Evolutionary conservation across 257 asterid genomes (phyloP), one percentile per base, ranked within the genome.

Genomic region (Plantago elongata): DNA sequence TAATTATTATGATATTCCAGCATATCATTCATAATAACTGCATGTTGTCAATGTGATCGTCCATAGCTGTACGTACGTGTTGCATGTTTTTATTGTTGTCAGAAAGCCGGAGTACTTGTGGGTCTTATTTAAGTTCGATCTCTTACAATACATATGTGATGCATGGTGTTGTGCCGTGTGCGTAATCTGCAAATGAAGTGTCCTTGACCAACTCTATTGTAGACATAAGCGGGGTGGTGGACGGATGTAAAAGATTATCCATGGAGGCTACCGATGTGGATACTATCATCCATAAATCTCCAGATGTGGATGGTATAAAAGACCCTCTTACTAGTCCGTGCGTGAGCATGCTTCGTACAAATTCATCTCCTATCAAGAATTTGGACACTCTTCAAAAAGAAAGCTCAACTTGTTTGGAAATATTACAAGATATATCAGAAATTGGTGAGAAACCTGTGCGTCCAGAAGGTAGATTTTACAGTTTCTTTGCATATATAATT

Each of bases 321-420:
- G 50, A 54, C 72, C 50, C 68, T 30, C n/a, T 37, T 30, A 55
- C 51, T 16, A 70, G 74, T 61, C 52, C 57, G 46, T 56, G 61
- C 38, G 63, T 40, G 51, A 50, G 65, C 45, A 63, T 55, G 52
- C 46, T 42, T 45, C 64, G 43, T 13, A 60, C 54, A 44, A 69
- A 62, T 71, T 70, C 72, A 34, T 68, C 78, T 65, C 60, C 45
- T 12, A 47, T 63, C 37, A 61, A 70, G 60, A 51, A 51, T 59
- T 44, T 54, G 63, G 77, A 73, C 62, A 52, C 45, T 62, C 66
- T 66, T 15, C 77, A 70, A 56, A 68, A 72, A 45, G 75, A 29
- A 46, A 58, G 70, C 52, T 69, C 80, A 14, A 60, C 70, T 68
- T 72, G 65, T 55, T 13, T 60, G 64, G 73, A 17, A 54, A 69